These are phyloP conservation scores for Helminthosporium solani DNA, from an alignment of 2,329 filamentous ascomycete genomes.

Conservation along the genomic window DNA sequence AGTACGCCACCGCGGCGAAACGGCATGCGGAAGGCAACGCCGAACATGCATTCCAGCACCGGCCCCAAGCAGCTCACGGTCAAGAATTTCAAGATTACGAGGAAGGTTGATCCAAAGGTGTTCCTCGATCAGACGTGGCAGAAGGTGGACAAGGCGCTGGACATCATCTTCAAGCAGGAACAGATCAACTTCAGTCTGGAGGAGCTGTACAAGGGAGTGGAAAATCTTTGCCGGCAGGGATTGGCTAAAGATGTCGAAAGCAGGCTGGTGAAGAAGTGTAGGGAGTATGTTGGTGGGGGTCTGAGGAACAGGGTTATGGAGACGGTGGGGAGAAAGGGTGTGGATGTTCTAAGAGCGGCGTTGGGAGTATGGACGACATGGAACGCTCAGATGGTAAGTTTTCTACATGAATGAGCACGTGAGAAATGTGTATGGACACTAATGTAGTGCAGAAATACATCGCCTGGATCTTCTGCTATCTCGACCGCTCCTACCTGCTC, in stretches of 20 bases:
- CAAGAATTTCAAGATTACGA: slow-evolving; percentile 76
- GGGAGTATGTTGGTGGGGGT: slow-evolving; percentile 58
- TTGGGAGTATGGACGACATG: slow-evolving; percentile 71
- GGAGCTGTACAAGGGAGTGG: slow-evolving; percentile 83
- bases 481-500: slow-evolving; percentile 86
- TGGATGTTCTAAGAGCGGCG: slow-evolving; percentile 64
- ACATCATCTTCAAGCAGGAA: slow-evolving; percentile 68
- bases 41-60: slow-evolving; percentile 63
- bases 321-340: slow-evolving; percentile 57
- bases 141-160: slow-evolving; percentile 72
- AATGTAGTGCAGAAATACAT: slow-evolving; percentile 62
- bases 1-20: slow-evolving; percentile 19
- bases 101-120: slow-evolving; percentile 66
- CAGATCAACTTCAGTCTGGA: slow-evolving; percentile 70
- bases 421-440: slow-evolving; percentile 1
- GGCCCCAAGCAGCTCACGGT: slow-evolving; percentile 88
- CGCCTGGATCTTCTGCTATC: slow-evolving; percentile 87
- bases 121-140: slow-evolving; percentile 77
- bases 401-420: neutral
- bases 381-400: slow-evolving; percentile 71
- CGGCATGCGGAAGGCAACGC: slow-evolving; percentile 48
- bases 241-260: slow-evolving; percentile 68
- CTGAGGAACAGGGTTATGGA: slow-evolving; percentile 62
- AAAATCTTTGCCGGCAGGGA: slow-evolving; percentile 84
- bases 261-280: slow-evolving; percentile 65